Percentiles rank a stretch among this genome's conserved stretches.
Conservation (phyloP, 257 asterid genomes). For the Primulina huaijiensis region DNA sequence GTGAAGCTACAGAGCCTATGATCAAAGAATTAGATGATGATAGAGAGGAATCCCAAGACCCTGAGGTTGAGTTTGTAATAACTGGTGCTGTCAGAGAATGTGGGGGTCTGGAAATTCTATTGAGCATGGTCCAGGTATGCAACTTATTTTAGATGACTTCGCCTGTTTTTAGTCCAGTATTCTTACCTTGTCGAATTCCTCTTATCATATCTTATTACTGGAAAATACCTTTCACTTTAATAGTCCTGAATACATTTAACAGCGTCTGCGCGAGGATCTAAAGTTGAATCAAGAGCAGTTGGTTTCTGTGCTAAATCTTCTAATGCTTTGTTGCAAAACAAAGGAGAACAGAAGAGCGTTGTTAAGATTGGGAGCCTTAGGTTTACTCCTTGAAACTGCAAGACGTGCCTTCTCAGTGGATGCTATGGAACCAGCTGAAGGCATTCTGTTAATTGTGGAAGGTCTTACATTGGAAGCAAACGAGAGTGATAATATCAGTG, state of each 20-base stretch:
- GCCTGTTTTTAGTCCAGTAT: slow-evolving; percentile 14
- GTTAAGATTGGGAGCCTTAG: slow-evolving; percentile 77
- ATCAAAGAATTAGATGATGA: slow-evolving; percentile 98
- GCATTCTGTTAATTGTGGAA: slow-evolving; percentile 91
- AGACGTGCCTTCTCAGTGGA: slow-evolving; percentile 95
- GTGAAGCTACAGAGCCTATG: slow-evolving; percentile 99
- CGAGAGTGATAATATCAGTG: slow-evolving; percentile 79
- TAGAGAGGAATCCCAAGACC: slow-evolving; percentile 98
- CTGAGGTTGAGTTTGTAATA: slow-evolving; percentile 97
- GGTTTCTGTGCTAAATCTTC: slow-evolving; percentile 83
- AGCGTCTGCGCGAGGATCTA: slow-evolving; percentile 89
- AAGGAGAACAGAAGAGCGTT: slow-evolving; percentile 86
- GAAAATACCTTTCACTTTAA: not conserved
- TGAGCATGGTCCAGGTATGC: slow-evolving; percentile 90
- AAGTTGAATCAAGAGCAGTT: slow-evolving; percentile 89
- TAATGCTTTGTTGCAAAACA: slow-evolving; percentile 94
- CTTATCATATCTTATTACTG: slow-evolving; percentile 23
- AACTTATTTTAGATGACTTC: slow-evolving; percentile 5
- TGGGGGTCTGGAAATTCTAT: slow-evolving; percentile 88
- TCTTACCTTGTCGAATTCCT: slow-evolving; percentile 8
- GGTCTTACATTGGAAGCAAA: slow-evolving; percentile 93
- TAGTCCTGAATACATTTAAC: slow-evolving; percentile 35
- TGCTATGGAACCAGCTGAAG: slow-evolving; percentile 99
- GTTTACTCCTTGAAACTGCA: slow-evolving; percentile 93
- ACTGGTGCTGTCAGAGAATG: slow-evolving; percentile 94